phyloP scores from a whole-genome alignment of 2,329 filamentous ascomycete genomes.

The Cladosporium sp. region DNA sequence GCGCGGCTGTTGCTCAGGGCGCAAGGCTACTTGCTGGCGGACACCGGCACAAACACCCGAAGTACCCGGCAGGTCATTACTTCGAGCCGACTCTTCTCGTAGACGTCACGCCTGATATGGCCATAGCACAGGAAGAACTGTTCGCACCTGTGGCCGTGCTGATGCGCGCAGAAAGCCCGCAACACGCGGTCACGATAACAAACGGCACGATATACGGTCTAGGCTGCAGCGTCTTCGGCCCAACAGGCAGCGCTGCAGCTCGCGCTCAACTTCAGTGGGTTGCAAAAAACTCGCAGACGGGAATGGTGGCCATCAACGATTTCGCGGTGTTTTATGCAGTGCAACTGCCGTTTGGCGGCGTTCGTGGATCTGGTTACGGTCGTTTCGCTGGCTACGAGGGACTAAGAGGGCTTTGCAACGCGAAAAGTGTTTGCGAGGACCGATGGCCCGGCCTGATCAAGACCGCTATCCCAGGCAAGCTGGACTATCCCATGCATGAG shows the following conservation, averaged over 20 bases:
- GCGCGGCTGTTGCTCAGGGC: conserved; percentile 73
- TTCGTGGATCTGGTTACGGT: conserved; percentile 85
- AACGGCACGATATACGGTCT: conserved; percentile 86
- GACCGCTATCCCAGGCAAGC: conserved; percentile 76
- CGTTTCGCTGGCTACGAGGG: conserved; percentile 91
- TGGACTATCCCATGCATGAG: conserved; percentile 73
- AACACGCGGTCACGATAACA: conserved; percentile 70
- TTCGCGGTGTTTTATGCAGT: conserved; percentile 93
- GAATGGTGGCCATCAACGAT: conserved; percentile 95
- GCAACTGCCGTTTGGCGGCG: conserved; percentile 89
- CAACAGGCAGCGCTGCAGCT: conserved; percentile 43
- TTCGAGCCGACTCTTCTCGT: conserved; percentile 87
- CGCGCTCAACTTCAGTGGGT: conserved; percentile 63
- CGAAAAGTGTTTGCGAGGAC: conserved; percentile 84
- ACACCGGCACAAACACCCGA: conserved; percentile 67
- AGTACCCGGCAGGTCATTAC: conserved; percentile 79
- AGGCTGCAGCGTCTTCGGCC: conserved; percentile 84
- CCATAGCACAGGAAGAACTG: conserved; percentile 84
- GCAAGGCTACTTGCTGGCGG: conserved; percentile 82
- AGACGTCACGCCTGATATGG: conserved; percentile 85
- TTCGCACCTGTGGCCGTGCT: conserved; percentile 90
- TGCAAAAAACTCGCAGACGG: conserved; percentile 69
- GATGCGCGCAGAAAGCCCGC: conserved; percentile 68
- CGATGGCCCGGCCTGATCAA: conserved; percentile 57
- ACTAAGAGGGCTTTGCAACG: conserved; percentile 77